phyloP scores from a whole-genome alignment of 805 yeast genomes.

The Cyberlindnera sargentensis region DNA sequence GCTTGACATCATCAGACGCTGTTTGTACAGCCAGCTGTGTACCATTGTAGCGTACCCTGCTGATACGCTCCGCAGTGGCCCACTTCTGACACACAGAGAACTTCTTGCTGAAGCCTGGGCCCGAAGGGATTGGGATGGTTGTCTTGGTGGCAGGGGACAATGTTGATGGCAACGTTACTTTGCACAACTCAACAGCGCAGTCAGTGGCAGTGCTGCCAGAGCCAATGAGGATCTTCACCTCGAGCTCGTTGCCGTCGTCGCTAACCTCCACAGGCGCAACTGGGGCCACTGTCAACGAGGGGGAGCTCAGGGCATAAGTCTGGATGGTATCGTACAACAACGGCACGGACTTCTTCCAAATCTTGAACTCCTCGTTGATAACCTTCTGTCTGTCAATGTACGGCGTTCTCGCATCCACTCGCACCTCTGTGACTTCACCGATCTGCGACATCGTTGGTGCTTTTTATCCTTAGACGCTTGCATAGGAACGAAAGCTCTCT shows the following conservation, averaged over 20 bases:
- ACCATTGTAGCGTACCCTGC: constrained; percentile 44
- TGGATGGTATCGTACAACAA: constrained; percentile 63
- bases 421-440: too few relatives aligned
- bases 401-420: constrained; percentile 18
- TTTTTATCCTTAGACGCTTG: too few relatives aligned
- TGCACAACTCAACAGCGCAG: constrained; percentile 39
- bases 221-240: constrained; percentile 39
- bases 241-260: constrained; percentile 25
- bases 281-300: constrained; percentile 55
- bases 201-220: constrained; percentile 33
- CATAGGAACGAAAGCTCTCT: too few relatives aligned
- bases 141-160: constrained; percentile 29
- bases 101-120: constrained; percentile 29
- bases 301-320: constrained; percentile 50
- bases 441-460: too few relatives aligned
- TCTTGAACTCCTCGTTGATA: constrained; percentile 67
- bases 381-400: constrained; percentile 55
- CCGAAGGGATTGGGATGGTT: constrained; percentile 23
- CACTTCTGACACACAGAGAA: constrained; percentile 34
- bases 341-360: constrained; percentile 83
- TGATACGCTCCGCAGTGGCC: constrained; percentile 56
- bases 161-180: constrained; percentile 34
- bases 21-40: constrained; percentile 18
- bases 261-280: constrained; percentile 30
- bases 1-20: constrained; percentile 39